Evolutionary conservation across 176 grass and related monocot species (phyloP).

Genomic region (bread wheat (Triticum aestivum)): IWGSC_CS_RefSeq_v2.1 NC_057811.1:469169891-469170390

Average conservation of each 20-base stretch:
- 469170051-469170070: constrained; percentile 1
- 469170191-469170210: not conserved
- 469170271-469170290: too few relatives aligned
- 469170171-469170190: not conserved
- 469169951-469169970: not conserved
- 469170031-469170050: constrained; percentile 16
- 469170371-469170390: too few relatives aligned
- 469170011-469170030: not conserved
- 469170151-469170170: not conserved
- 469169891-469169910: constrained; percentile 19
- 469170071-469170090: constrained; percentile 23
- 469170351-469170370: too few relatives aligned
- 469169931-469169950: not conserved
- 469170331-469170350: too few relatives aligned
- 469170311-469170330: too few relatives aligned
- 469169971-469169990: not conserved
- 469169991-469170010: constrained; percentile 10
- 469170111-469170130: not conserved
- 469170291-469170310: too few relatives aligned
- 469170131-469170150: not conserved
- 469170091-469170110: not conserved
- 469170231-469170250: too few relatives aligned
- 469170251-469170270: too few relatives aligned
- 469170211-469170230: too few relatives aligned
- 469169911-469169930: not conserved